A percentile compares a stretch with the other conserved stretches of the same genome.
phyloP scores from a whole-genome alignment of 768 basidiomycete species.

The Pisolithus microcarpus region DNA sequence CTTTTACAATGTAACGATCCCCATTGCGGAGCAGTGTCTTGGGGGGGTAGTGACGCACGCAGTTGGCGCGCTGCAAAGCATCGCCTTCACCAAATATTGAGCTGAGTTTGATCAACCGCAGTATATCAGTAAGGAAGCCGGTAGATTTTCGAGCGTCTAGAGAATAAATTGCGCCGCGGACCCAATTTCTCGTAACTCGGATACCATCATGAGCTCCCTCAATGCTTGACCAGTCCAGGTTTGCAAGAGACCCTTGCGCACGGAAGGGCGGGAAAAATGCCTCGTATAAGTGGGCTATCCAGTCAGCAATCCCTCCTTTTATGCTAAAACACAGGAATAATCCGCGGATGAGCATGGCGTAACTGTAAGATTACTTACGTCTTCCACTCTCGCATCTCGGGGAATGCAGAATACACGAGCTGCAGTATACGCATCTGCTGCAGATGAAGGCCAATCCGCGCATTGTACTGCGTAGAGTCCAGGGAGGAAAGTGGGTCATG shows the following conservation, averaged over 20 bases:
- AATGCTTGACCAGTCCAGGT: slow-evolving; percentile 30
- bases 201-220: slow-evolving; percentile 34
- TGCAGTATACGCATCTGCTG: slow-evolving; percentile 45
- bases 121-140: slow-evolving; percentile 36
- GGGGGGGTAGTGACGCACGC: slow-evolving; percentile 15
- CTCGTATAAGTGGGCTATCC: slow-evolving; percentile 43
- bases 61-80: slow-evolving; percentile 29
- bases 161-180: slow-evolving; percentile 32
- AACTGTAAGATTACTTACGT: slow-evolving; percentile 1
- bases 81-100: slow-evolving; percentile 31
- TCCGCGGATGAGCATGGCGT: not conserved
- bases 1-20: slow-evolving; percentile 24
- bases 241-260: slow-evolving; percentile 36
- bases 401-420: slow-evolving; percentile 15
- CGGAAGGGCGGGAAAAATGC: slow-evolving; percentile 42
- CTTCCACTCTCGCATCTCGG: not conserved
- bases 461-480: slow-evolving; percentile 31
- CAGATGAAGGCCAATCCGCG: slow-evolving; percentile 38
- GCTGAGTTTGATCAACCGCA: slow-evolving; percentile 32
- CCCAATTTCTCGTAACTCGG: slow-evolving; percentile 39
- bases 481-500: slow-evolving; percentile 27
- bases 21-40: slow-evolving; percentile 5
- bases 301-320: slow-evolving; percentile 17
- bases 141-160: slow-evolving; percentile 14
- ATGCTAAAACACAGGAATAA: not conserved